Evolutionary conservation across 2,329 filamentous ascomycete genomes (phyloP), one percentile per base, ranked within the genome.

Genomic region (Periconia sp.): DNA sequence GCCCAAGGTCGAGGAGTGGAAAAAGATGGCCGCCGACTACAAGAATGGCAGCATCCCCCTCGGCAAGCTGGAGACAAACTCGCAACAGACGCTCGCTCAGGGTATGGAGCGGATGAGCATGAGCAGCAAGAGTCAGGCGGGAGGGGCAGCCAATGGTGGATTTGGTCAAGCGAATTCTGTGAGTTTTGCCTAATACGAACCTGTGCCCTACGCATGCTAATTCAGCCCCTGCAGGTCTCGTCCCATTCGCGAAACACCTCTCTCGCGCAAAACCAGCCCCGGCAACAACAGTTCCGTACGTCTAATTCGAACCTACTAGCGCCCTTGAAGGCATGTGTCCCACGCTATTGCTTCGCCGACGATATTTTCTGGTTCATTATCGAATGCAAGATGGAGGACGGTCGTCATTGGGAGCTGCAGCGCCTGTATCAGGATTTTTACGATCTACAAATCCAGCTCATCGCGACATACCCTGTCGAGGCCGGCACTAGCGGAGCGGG

Each of bases 331-430:
- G 94, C 92, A 10, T 87, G 84, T 38, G 95, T 97, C 57, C 92
- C 92, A 12, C 82, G 90, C 49, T 97, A 96, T 73, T 95, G 90
- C 69, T 97, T 95, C 63, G 90, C 91, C 46, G 92, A 97, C 65
- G 92, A 96, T 58, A 96, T 96, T 69, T 97, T 97, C 72, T 97
- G 94, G 90, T 99, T 97, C 64, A 89, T 96, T 40, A 92, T 99
- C 46, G 92, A 96, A 69, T 90, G 89, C 17, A 81, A 86, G 59
- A 83, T 97, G 70, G 90, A 96, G 63, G 92, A 97, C 65, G 92
- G 91, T 34, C 82, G 89, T 33, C 86, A 89, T 64, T 97, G 92
- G 91, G 92, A 96, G 66, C 76, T 99, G 36, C 92, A 90, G 26
- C 85, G 94, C 51, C 94, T 95, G 65, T 99, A 99, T 65, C 91